These are phyloP conservation scores for Mycosarcoma maydis DNA, from an alignment of 1,284 basidiomycete species.

Conservation along the genomic window DNA sequence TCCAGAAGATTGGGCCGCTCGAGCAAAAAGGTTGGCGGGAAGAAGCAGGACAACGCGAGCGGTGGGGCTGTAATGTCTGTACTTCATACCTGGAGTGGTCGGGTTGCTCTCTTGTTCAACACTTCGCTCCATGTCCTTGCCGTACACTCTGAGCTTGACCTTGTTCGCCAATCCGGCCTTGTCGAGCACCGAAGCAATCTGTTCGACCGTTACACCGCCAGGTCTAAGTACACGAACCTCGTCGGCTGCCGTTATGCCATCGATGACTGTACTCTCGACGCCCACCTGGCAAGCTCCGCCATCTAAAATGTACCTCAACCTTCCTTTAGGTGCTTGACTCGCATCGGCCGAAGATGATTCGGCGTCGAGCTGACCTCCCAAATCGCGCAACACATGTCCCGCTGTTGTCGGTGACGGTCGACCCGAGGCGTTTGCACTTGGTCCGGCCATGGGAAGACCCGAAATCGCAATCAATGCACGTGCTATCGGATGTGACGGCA, in stretches of 20 bases:
- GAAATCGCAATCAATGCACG: slow-evolving; percentile 84
- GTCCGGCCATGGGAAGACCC: slow-evolving; percentile 85
- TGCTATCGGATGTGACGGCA: slow-evolving; percentile 93
- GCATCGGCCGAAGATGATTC: slow-evolving; percentile 66
- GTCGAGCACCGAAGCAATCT: slow-evolving; percentile 64
- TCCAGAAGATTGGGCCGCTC: slow-evolving; percentile 4
- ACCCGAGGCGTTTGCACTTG: slow-evolving; percentile 93
- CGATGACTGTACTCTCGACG: slow-evolving; percentile 93
- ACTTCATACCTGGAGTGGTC: slow-evolving; percentile 99
- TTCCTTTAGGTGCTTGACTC: slow-evolving; percentile 14
- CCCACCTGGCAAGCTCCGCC: slow-evolving; percentile 92
- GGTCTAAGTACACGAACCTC: slow-evolving; percentile 85
- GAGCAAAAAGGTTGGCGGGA: slow-evolving; percentile 18
- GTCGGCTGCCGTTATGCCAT: slow-evolving; percentile 73
- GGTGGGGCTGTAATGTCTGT: slow-evolving; percentile 90
- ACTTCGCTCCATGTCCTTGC: slow-evolving; percentile 58
- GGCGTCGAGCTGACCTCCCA: slow-evolving; percentile 71
- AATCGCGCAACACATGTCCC: slow-evolving; percentile 82
- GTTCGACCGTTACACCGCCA: slow-evolving; percentile 91
- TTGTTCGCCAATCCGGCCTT: slow-evolving; percentile 9
- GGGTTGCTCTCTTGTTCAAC: slow-evolving; percentile 69
- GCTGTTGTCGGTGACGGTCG: slow-evolving; percentile 94
- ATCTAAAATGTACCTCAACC: slow-evolving; percentile 82
- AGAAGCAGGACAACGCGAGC: slow-evolving; percentile 57
- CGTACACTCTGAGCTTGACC: slow-evolving; percentile 57